Conservation (phyloP, 371 early-diverging fungal species). For the Batkoa obscura region DNA sequence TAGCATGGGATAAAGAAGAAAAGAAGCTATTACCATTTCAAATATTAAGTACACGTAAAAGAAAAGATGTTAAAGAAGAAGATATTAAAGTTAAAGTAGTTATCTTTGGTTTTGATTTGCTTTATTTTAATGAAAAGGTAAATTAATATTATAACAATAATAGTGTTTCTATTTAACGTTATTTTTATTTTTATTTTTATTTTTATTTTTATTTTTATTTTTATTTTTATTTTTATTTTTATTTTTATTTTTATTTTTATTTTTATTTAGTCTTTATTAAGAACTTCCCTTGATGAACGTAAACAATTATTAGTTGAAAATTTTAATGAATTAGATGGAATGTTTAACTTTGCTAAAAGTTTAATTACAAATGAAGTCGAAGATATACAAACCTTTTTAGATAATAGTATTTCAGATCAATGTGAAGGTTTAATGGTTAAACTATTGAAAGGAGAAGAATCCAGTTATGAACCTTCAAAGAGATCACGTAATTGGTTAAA, state of each 20-base stretch:
- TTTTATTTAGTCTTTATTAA: conserved; percentile 64
- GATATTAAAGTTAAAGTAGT: conserved; percentile 91
- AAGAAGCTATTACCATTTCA: conserved; percentile 95
- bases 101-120: conserved; percentile 95
- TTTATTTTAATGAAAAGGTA: conserved; percentile 94
- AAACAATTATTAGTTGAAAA: conserved; percentile 51
- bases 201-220: too few relatives aligned
- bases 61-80: conserved; percentile 80
- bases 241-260: too few relatives aligned
- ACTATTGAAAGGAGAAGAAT: conserved; percentile 56
- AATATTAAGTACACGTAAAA: conserved; percentile 92
- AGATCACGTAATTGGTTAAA: conserved; percentile 99
- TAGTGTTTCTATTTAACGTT: too few relatives aligned
- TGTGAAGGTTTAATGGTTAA: conserved; percentile 99
- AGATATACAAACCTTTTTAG: conserved; percentile 88
- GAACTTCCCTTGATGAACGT: conserved; percentile 56
- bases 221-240: too few relatives aligned
- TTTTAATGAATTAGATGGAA: conserved; percentile 66
- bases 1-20: conserved; percentile 89
- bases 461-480: conserved; percentile 95
- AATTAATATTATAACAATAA: too few relatives aligned
- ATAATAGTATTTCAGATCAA: conserved; percentile 66
- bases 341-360: conserved; percentile 79
- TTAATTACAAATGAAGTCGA: conserved; percentile 72
- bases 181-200: too few relatives aligned